Evolutionary conservation across 345 rosid species (phyloP), one percentile per base, ranked within the genome.

Genomic region (Citrus glauca): DNA sequence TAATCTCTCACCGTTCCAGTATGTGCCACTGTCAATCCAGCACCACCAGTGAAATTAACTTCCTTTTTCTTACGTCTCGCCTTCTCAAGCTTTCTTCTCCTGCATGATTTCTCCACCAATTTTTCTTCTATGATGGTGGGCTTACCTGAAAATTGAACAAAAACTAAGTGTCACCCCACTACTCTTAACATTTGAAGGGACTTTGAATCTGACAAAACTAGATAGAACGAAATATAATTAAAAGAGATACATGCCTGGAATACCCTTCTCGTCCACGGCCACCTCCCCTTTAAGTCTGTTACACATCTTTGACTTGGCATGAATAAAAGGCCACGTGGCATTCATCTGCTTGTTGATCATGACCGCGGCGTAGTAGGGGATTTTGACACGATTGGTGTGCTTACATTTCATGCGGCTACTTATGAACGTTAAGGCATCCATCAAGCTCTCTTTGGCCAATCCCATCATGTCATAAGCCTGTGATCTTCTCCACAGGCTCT

Each of bases 401-500:
- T 79, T 71, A 9, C 76, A 76, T 71, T 82, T 74, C 73, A 72
- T 74, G 37, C 91, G 78, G 42, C 79, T 84, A 71, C 87, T 83
- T n/a, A 88, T 73, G 85, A 93, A 94, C 83, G 79, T 77, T 35
- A 90, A 81, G 81, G 95, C 86, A 56, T 94, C 98, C 92, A 87
- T 84, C 89, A 94, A 85, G 84, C 98, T 94, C 81, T 93, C 93
- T 66, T 85, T 93, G 38, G 82, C 87, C 78, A 81, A 71, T 17
- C 94, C 98, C 78, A 77, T 82, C 87, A 93, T 83, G 73, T 91
- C 94, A 71, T 83, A 94, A 63, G 97, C 98, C 85, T 93, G 98
- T 48, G 97, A 87, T 84, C 98, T 83, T 87, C 98, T 90, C 97
- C 98, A 94, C 81, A 94, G 81, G 84, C 98, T 93, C 88, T 87